Evolutionary conservation across 352 stramenopile genomes (phyloP).

Genomic region (Pythium aphanidermatum): DNA sequence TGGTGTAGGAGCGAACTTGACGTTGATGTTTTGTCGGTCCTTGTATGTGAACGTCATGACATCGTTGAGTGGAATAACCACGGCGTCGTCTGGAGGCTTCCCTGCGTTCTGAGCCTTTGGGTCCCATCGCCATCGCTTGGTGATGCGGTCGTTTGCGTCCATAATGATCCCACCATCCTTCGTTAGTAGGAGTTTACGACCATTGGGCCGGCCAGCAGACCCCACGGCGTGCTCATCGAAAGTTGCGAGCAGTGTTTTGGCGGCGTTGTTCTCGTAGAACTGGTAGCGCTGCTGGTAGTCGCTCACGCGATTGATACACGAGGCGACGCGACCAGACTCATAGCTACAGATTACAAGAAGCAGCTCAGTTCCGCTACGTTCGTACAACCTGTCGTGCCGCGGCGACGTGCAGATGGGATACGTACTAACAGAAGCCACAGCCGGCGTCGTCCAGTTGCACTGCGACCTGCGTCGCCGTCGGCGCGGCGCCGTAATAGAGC

Average conservation of each 20-base stretch:
- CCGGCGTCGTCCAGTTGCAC: slow-evolving; percentile 47
- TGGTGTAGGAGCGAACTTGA: slow-evolving; percentile 53
- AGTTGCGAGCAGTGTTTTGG: slow-evolving; percentile 45
- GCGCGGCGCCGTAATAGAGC: slow-evolving; percentile 26
- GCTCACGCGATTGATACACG: slow-evolving; percentile 68
- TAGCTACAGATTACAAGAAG: slow-evolving; percentile 29
- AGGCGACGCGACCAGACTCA: slow-evolving; percentile 52
- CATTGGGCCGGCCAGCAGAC: slow-evolving; percentile 38
- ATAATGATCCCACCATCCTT: slow-evolving; percentile 59
- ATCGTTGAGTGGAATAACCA: slow-evolving; percentile 73
- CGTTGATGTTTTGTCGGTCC: slow-evolving; percentile 49
- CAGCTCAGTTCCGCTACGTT: neutral
- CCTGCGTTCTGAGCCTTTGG: slow-evolving; percentile 58
- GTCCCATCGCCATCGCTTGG: slow-evolving; percentile 65
- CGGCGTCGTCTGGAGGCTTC: slow-evolving; percentile 38
- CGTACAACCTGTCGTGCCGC: neutral
- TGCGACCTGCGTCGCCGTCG: slow-evolving; percentile 39
- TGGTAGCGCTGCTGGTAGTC: slow-evolving; percentile 53
- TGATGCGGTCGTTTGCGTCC: slow-evolving; percentile 38
- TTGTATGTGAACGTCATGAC: slow-evolving; percentile 61
- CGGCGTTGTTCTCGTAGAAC: slow-evolving; percentile 64
- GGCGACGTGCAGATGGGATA: slow-evolving; percentile 2
- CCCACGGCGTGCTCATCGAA: slow-evolving; percentile 75
- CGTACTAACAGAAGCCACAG: slow-evolving; percentile 72
- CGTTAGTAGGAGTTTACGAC: slow-evolving; percentile 60